Evolutionary conservation across 176 grass and related monocot genomes (phyloP).

Genomic region (Juncus inflexus): DNA sequence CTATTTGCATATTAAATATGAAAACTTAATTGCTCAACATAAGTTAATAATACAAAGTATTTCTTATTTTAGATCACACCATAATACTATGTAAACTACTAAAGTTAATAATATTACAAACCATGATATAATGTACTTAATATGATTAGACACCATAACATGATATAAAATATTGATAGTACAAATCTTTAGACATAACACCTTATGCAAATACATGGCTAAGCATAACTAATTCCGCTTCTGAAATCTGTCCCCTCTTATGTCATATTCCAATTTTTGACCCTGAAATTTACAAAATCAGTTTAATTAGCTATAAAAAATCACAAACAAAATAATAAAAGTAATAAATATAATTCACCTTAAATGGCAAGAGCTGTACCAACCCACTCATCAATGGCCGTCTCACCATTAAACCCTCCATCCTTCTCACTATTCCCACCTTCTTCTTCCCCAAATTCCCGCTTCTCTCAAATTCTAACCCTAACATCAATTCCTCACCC

Average conservation of each 20-base stretch:
- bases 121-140: too few species aligned
- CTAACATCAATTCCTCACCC: background rate
- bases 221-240: background rate
- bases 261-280: conserved; percentile 46
- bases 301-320: background rate
- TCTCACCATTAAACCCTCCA: conserved; percentile 31
- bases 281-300: background rate
- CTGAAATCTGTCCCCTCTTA: conserved; percentile 23
- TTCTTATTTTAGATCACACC: too few species aligned
- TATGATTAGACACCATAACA: too few species aligned
- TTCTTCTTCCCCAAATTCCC: conserved; percentile 9
- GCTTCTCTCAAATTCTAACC: background rate
- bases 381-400: conserved; percentile 60
- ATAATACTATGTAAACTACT: too few species aligned
- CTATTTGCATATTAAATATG: too few species aligned
- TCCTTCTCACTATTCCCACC: conserved; percentile 58
- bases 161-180: too few species aligned
- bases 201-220: too few species aligned
- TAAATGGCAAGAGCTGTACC: conserved; percentile 54
- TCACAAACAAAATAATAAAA: background rate
- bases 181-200: too few species aligned
- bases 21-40: too few species aligned
- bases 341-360: conserved; percentile 8
- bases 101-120: too few species aligned
- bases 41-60: too few species aligned